phyloP scores from a whole-genome alignment of 441 rosid species.

The Erodium moschatum region DNA sequence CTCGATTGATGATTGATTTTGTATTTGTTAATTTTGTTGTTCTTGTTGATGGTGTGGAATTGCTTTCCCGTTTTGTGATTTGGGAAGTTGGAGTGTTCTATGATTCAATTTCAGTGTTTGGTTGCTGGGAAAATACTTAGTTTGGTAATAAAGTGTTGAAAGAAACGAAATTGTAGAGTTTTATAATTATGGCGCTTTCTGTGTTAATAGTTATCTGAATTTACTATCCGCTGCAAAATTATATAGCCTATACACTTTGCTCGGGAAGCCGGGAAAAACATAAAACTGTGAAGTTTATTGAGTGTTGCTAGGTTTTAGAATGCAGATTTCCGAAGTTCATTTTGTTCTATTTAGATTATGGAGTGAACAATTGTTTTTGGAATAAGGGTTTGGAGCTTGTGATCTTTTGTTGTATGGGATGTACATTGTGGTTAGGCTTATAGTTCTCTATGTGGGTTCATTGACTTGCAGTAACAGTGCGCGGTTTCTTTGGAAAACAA shows the following conservation, averaged over 20 bases:
- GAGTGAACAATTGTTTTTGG: not conserved
- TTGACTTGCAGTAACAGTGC: conserved; percentile 60
- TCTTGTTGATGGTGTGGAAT: not conserved
- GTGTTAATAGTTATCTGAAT: not conserved
- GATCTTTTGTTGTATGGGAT: not conserved
- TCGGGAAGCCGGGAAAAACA: not conserved
- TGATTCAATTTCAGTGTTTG: not conserved
- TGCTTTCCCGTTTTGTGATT: not conserved
- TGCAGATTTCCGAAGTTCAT: not conserved
- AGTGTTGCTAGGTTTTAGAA: not conserved
- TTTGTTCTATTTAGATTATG: not conserved
- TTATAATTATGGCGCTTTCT: too few relatives aligned
- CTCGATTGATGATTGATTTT: not conserved
- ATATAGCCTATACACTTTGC: not conserved
- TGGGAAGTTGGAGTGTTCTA: not conserved
- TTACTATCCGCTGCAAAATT: not conserved
- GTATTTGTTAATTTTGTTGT: not conserved
- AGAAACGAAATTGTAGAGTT: not conserved
- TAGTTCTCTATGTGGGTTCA: conserved; percentile 5
- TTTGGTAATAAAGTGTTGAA: not conserved
- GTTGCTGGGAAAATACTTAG: not conserved
- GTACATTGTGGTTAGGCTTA: not conserved
- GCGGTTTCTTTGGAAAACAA: conserved; percentile 77
- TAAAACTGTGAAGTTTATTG: not conserved
- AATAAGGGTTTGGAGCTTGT: not conserved